Conservation (phyloP, 106 monocot species). For the Acorus calamus region DNA sequence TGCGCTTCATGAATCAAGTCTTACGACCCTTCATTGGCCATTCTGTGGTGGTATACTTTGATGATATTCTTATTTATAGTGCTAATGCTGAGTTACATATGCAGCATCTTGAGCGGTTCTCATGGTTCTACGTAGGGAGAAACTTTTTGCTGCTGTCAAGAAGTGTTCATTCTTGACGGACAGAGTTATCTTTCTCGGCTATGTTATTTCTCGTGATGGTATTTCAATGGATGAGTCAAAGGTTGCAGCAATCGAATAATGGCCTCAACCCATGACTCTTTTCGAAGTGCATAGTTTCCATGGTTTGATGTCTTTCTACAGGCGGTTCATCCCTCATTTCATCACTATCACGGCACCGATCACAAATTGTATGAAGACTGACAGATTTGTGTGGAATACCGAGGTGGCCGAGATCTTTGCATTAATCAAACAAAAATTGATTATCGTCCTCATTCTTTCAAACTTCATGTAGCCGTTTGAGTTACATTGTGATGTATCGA, state of each 20-base stretch:
- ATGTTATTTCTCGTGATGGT: not conserved
- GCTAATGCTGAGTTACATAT: not conserved
- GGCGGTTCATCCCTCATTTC: too few relatives aligned
- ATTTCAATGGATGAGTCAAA: not conserved
- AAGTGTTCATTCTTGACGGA: not conserved
- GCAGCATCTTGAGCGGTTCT: not conserved
- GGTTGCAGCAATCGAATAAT: not conserved
- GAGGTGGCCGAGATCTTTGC: not conserved
- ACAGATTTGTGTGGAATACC: not conserved
- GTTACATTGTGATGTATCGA: not conserved
- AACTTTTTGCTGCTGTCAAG: not conserved
- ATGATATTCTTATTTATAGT: not conserved
- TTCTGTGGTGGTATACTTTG: too few relatives aligned
- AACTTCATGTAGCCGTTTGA: not conserved
- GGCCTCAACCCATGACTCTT: too few relatives aligned
- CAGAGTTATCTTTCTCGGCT: not conserved
- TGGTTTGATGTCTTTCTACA: too few relatives aligned
- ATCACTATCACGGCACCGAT: not conserved
- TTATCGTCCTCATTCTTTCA: not conserved
- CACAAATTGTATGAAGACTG: not conserved
- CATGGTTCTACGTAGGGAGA: not conserved
- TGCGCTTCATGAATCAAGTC: too few relatives aligned
- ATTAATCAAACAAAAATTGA: not conserved
- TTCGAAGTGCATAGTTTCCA: too few relatives aligned
- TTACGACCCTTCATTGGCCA: too few relatives aligned